These are phyloP conservation scores for Colletotrichum scovillei DNA, from an alignment of 2,329 filamentous ascomycete genomes.

Conservation along the genomic window DNA sequence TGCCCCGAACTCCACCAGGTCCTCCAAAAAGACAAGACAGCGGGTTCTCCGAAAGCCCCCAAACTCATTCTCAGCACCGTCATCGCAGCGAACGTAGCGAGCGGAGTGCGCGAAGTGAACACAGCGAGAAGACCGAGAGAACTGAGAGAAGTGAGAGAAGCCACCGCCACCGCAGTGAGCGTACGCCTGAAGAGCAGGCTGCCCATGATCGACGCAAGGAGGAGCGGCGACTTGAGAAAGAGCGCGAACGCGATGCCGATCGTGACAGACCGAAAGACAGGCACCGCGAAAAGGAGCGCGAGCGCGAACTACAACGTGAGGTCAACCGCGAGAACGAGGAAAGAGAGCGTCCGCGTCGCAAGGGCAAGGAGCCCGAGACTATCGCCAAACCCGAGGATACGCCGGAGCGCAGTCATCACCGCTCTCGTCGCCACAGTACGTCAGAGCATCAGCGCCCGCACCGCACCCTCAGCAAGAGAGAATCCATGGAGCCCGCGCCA, in stretches of 20 bases:
- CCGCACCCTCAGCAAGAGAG: constrained; percentile 41
- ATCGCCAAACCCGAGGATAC: constrained; percentile 25
- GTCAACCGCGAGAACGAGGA: constrained; percentile 11
- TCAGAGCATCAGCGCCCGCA: constrained; percentile 46
- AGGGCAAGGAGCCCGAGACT: constrained; percentile 48
- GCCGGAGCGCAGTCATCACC: constrained; percentile 46
- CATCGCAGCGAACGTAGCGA: constrained; percentile 45
- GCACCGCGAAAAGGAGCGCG: constrained; percentile 38
- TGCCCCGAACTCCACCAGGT: constrained; percentile 47
- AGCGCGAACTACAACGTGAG: constrained; percentile 38
- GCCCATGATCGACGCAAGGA: constrained; percentile 61
- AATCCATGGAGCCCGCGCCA: constrained; percentile 39
- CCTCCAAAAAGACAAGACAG: constrained; percentile 59
- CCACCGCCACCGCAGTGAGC: constrained; percentile 38
- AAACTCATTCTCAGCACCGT: constrained; percentile 15
- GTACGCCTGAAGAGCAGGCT: constrained; percentile 61
- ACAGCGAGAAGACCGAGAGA: constrained; percentile 20
- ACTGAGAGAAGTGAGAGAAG: constrained; percentile 15
- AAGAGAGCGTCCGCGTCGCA: constrained; percentile 40
- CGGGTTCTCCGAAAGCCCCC: constrained; percentile 55
- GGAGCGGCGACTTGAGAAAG: background rate
- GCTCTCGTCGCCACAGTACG: constrained; percentile 55
- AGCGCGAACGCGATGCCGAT: background rate
- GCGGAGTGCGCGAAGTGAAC: constrained; percentile 17
- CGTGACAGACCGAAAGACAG: constrained; percentile 20